A percentile compares a stretch with the other conserved stretches of the same genome.
These are phyloP conservation scores for Chrysopogon serrulatus DNA, from an alignment of 176 grass and related monocot species.

Conservation along the genomic window DNA sequence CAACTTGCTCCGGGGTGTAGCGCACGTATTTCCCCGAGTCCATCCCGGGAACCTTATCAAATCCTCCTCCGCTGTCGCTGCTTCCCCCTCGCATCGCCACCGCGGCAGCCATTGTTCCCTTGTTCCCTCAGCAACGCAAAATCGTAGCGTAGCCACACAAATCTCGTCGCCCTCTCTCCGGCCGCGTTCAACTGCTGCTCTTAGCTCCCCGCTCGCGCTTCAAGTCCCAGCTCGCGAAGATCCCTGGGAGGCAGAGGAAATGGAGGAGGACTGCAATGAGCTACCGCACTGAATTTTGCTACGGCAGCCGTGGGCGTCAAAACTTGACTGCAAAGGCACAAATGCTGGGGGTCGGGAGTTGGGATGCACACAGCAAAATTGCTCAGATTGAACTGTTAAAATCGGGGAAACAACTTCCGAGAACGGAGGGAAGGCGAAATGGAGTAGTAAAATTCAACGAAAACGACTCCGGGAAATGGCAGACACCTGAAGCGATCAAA, in stretches of 20 bases:
- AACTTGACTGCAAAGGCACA: background rate
- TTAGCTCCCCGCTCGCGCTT: background rate
- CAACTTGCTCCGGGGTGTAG: constrained; percentile 92
- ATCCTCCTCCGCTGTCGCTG: constrained; percentile 43
- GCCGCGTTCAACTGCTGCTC: background rate
- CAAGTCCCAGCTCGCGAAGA: background rate
- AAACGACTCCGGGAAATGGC: background rate
- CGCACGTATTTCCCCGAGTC: constrained; percentile 90
- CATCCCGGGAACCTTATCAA: constrained; percentile 40
- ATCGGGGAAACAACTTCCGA: background rate
- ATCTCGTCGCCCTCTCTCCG: background rate
- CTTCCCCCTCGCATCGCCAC: constrained; percentile 58
- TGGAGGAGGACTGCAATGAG: background rate
- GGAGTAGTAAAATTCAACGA: background rate
- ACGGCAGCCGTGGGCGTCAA: background rate
- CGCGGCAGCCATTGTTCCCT: constrained; percentile 53
- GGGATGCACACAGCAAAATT: constrained; percentile 2
- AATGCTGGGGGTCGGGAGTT: background rate
- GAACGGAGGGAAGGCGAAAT: background rate
- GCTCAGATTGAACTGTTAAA: background rate
- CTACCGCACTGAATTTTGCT: background rate
- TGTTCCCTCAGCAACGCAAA: background rate
- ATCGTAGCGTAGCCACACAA: background rate
- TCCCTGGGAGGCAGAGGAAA: background rate
- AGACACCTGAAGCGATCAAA: background rate